Evolutionary conservation across 2,329 filamentous ascomycete genomes (phyloP).

Genomic region (Fusarium veterinarium): DNA sequence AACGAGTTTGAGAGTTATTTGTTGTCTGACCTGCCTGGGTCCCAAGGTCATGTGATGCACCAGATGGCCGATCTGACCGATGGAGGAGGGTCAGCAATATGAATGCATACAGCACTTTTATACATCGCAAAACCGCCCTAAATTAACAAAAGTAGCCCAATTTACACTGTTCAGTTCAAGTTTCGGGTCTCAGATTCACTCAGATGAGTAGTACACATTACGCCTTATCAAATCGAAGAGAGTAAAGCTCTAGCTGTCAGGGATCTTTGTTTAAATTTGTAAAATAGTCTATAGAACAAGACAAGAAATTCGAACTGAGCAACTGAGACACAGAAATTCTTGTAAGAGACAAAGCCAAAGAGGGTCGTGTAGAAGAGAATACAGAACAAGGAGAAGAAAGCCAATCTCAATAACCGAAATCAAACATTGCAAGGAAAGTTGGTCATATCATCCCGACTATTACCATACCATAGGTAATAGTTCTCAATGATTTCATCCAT

Average conservation of each 20-base stretch:
- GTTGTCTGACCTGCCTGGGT: neutral
- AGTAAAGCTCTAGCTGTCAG: neutral
- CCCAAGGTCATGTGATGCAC: slow-evolving; percentile 13
- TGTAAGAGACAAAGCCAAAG: accelerated
- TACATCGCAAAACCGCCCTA: neutral
- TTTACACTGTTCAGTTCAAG: accelerated
- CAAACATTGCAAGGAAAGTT: slow-evolving; percentile 28
- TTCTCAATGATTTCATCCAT: slow-evolving; percentile 27
- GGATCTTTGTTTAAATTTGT: neutral
- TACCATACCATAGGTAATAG: slow-evolving; percentile 11
- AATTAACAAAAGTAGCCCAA: too few species aligned
- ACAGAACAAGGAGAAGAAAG: accelerated
- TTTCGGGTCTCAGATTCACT: accelerated
- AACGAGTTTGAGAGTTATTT: neutral
- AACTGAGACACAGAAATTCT: accelerated
- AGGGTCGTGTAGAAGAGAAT: neutral
- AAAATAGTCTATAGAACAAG: neutral
- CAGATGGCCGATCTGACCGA: neutral
- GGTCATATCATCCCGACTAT: slow-evolving; percentile 4
- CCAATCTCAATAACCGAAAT: accelerated
- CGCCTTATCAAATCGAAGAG: too few species aligned
- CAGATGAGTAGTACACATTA: neutral
- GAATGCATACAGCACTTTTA: neutral
- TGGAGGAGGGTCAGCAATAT: neutral
- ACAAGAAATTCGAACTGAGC: accelerated